These are phyloP conservation scores for Phtheirospermum japonicum DNA, from an alignment of 257 asterid genomes.

Conservation along the genomic window DNA sequence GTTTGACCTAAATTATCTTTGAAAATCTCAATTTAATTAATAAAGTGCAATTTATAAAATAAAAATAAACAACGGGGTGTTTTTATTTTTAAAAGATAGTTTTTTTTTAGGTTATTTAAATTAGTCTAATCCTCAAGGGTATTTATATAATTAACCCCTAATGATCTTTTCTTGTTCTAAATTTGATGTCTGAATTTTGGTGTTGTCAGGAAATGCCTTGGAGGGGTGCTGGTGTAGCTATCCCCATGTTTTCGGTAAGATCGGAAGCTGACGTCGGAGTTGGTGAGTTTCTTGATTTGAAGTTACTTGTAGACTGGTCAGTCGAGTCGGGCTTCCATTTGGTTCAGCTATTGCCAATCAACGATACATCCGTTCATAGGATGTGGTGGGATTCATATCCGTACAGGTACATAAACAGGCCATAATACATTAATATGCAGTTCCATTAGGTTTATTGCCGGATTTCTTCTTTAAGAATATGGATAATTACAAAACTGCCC, in stretches of 20 bases:
- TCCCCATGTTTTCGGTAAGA: constrained; percentile 93
- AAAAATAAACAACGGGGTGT: background rate
- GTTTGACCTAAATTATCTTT: background rate
- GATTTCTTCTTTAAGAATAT: too few relatives aligned
- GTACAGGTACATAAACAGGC: constrained; percentile 60
- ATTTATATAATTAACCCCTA: background rate
- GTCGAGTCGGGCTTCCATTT: constrained; percentile 88
- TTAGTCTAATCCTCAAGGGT: background rate
- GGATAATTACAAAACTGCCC: too few relatives aligned
- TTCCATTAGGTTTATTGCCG: background rate
- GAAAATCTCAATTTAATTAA: too few relatives aligned
- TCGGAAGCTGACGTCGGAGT: constrained; percentile 92
- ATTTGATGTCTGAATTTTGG: background rate
- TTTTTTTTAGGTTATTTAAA: background rate
- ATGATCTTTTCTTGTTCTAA: background rate
- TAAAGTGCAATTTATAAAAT: background rate
- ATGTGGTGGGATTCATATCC: constrained; percentile 99
- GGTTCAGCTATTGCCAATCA: constrained; percentile 92
- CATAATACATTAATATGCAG: background rate
- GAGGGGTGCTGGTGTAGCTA: constrained; percentile 96
- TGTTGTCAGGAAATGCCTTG: constrained; percentile 77
- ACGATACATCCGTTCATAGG: constrained; percentile 89
- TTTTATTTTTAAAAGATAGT: background rate
- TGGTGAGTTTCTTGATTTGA: constrained; percentile 97
- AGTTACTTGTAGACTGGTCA: constrained; percentile 91